A percentile compares a stretch with the other conserved stretches of the same genome.
Evolutionary conservation across 495 filamentous ascomycete genomes (phyloP).

Genomic region (Hypoxylon fragiforme): DNA sequence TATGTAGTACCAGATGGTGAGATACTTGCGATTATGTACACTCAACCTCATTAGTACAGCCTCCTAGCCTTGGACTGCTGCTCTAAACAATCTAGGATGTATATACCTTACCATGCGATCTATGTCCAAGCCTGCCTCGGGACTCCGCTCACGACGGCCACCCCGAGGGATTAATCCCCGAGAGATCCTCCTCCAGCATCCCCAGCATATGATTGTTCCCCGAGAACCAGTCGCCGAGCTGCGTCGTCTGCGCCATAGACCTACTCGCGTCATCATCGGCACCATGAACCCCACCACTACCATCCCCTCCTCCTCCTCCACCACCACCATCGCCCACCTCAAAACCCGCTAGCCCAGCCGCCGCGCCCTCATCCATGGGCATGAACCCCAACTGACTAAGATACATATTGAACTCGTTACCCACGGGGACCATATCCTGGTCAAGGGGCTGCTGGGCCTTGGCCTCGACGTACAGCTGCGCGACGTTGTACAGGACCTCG

Average conservation of each 20-base stretch:
- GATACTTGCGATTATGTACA: too few species aligned
- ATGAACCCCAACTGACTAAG: constrained; percentile 66
- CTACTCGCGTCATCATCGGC: constrained; percentile 13
- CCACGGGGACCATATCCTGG: constrained; percentile 52
- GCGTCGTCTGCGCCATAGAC: constrained; percentile 43
- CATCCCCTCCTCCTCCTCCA: constrained; percentile 3
- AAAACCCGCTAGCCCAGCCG: constrained; percentile 7
- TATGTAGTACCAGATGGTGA: too few species aligned
- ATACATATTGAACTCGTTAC: constrained; percentile 67
- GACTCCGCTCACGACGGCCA: constrained; percentile 37
- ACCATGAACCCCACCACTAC: too few species aligned
- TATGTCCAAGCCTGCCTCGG: too few species aligned
- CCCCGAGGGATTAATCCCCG: constrained; percentile 50
- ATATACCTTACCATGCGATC: too few species aligned
- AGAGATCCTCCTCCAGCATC: constrained; percentile 62
- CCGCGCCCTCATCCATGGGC: constrained; percentile 40
- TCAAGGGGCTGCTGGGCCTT: constrained; percentile 54
- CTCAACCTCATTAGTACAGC: too few species aligned
- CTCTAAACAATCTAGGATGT: too few species aligned
- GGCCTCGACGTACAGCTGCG: constrained; percentile 64
- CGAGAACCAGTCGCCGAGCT: constrained; percentile 69
- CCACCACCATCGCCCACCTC: neutral
- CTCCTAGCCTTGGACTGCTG: too few species aligned
- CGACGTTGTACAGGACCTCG: constrained; percentile 63
- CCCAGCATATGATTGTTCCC: constrained; percentile 68